Base-by-base conservation (phyloP, 1,139 yeast genomes). In the Wickerhamiella infanticola region DNA sequence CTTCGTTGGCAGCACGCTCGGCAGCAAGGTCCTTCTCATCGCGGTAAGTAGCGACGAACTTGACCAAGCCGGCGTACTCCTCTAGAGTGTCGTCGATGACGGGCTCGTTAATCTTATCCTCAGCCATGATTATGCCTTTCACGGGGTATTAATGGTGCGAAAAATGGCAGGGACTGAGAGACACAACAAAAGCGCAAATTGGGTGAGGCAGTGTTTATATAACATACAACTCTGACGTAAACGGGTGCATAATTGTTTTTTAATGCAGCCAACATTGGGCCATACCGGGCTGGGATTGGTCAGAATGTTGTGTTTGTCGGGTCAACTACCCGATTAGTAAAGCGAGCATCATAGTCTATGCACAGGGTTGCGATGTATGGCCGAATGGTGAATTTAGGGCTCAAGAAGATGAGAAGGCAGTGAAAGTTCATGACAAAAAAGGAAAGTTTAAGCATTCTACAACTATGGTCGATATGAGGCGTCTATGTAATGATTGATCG, bases 21-120 rank as follows among this genome's bases (percentile, higher is more conserved):
- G 51, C 53, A n/a, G 42, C 50, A 37, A 42, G 44, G 47, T 55
- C 56, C 45, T 54, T 55, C 40, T 48, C 54, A 40, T 59, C 65
- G 41, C 61, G 62, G 57, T 59, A 61, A 43, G 63, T 57, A 45
- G 63, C 60, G 48, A 62, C 62, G 54, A 49, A 62, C 52, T 61
- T 59, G 48, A 61, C 63, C 46, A 62, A 58, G 36, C 61, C 63
- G 48, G 64, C 60, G 53, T 62, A 62, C 55, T 62, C 65, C 47
- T 61, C 65, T 47, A 60, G 58, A 46, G 58, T 58, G 33, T 57
- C 61, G 43, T 54, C 54, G 43, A 26, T 39, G 29, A 46, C 50
- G 33, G 52, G 49, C 35, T 48, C 53, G 23, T 37, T 47, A 37
- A 40, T 46, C 44, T 50, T 46, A 37, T 47, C 43, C 50, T 53